phyloP scores from a whole-genome alignment of 2,329 filamentous ascomycete species.

The Cladosporium cucumerinum region DNA sequence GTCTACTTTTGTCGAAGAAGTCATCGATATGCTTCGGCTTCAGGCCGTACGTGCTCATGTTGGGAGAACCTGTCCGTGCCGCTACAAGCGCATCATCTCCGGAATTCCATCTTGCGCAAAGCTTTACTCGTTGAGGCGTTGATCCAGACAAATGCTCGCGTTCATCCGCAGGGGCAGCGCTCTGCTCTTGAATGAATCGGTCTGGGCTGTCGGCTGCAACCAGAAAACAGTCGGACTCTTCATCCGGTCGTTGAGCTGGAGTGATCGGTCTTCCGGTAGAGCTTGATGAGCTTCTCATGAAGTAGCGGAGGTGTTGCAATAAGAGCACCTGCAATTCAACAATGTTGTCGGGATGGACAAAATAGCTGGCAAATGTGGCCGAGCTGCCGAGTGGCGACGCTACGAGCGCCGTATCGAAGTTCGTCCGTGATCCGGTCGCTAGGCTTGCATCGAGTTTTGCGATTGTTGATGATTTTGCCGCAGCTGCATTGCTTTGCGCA shows the following conservation, averaged over 20 bases:
- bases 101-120: constrained; percentile 29
- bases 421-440: constrained; percentile 40
- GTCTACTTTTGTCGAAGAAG: constrained; percentile 37
- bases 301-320: constrained; percentile 47
- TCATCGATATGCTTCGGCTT: constrained; percentile 41
- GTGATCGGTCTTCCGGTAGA: constrained; percentile 20
- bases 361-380: constrained; percentile 50
- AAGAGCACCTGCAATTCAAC: constrained; percentile 53
- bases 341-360: constrained; percentile 53
- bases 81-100: constrained; percentile 29
- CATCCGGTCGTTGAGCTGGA: constrained; percentile 22
- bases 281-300: constrained; percentile 29
- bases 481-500: constrained; percentile 11
- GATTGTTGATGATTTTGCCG: constrained; percentile 26
- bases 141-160: constrained; percentile 30
- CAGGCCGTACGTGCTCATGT: constrained; percentile 33
- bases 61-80: constrained; percentile 17
- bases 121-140: constrained; percentile 29
- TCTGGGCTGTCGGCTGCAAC: constrained; percentile 49
- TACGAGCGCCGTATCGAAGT: constrained; percentile 50
- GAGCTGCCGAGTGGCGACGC: constrained; percentile 46
- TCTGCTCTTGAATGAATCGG: constrained; percentile 45
- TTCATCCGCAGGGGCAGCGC: constrained; percentile 43
- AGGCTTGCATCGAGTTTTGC: constrained; percentile 39
- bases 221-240: constrained; percentile 39